Percentiles rank a stretch among this genome's conserved stretches.
phyloP scores from a whole-genome alignment of 2,329 filamentous ascomycete genomes.

The Neofusicoccum laricinum region DNA sequence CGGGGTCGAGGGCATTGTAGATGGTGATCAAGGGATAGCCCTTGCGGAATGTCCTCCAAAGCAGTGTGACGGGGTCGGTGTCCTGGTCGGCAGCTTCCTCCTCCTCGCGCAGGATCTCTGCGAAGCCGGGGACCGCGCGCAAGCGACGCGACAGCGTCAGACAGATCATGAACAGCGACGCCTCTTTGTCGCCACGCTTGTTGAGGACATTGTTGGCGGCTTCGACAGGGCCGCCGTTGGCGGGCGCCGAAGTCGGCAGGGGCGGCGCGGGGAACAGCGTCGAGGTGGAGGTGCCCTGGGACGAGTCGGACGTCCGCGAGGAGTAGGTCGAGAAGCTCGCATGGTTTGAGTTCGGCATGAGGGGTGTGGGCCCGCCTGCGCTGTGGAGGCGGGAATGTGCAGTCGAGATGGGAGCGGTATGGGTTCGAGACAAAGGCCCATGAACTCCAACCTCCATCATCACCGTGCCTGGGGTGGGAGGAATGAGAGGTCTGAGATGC shows the following conservation, averaged over 20 bases:
- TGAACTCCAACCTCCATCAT: conserved; percentile 35
- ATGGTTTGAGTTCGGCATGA: conserved; percentile 39
- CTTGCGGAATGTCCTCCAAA: conserved; percentile 83
- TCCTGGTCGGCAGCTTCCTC: conserved; percentile 65
- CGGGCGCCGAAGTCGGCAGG: conserved; percentile 34
- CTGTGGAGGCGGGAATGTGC: conserved; percentile 19
- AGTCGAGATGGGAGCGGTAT: conserved; percentile 23
- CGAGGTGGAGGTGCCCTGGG: conserved; percentile 43
- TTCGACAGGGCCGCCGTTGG: conserved; percentile 61
- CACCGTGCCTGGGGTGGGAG: conserved; percentile 16
- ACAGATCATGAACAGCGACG: conserved; percentile 94
- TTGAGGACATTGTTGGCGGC: conserved; percentile 96
- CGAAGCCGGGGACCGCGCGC: conserved; percentile 78
- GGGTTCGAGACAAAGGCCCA: conserved; percentile 27
- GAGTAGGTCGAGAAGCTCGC: conserved; percentile 48
- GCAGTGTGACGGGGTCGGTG: conserved; percentile 79
- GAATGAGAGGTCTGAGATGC: conserved; percentile 7
- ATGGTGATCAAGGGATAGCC: conserved; percentile 83
- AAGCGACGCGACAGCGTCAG: conserved; percentile 79
- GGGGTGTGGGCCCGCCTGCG: conserved; percentile 33
- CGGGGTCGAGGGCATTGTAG: conserved; percentile 80
- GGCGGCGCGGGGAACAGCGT: conserved; percentile 42
- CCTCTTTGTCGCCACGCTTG: conserved; percentile 85
- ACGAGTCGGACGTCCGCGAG: conserved; percentile 48
- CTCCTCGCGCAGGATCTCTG: conserved; percentile 69